phyloP scores from a whole-genome alignment of 1,284 basidiomycete genomes.

The Flammula alnicola region DNA sequence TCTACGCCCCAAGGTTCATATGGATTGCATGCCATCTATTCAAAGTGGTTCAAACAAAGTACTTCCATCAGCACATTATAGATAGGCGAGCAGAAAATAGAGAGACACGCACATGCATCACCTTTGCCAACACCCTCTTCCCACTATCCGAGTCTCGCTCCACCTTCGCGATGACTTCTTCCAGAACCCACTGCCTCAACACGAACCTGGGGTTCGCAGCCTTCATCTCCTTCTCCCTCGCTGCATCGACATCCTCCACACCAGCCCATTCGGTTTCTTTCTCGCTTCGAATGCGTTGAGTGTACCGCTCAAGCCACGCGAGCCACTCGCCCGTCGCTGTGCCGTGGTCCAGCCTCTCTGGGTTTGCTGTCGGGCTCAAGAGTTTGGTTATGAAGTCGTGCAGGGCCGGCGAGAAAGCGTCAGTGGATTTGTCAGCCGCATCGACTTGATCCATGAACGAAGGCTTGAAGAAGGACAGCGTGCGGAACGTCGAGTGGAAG shows the following conservation, averaged over 20 bases:
- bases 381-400: slow-evolving; percentile 54
- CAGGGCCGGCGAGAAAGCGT: slow-evolving; percentile 31
- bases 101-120: slow-evolving; percentile 60
- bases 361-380: slow-evolving; percentile 52
- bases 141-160: slow-evolving; percentile 66
- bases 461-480: slow-evolving; percentile 68
- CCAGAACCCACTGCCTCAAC: slow-evolving; percentile 90
- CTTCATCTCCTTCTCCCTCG: slow-evolving; percentile 50
- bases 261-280: slow-evolving; percentile 46
- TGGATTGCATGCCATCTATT: slow-evolving; percentile 80
- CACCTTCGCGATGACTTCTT: slow-evolving; percentile 81
- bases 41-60: not conserved
- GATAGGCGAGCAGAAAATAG: slow-evolving; percentile 15
- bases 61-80: not conserved
- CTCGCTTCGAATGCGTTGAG: slow-evolving; percentile 63
- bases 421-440: slow-evolving; percentile 20
- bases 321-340: slow-evolving; percentile 55
- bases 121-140: slow-evolving; percentile 69
- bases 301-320: slow-evolving; percentile 74
- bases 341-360: slow-evolving; percentile 45
- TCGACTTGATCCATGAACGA: slow-evolving; percentile 34
- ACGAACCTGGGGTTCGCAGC: slow-evolving; percentile 86
- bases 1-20: slow-evolving; percentile 84
- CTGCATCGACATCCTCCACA: slow-evolving; percentile 42
- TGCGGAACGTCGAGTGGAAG: slow-evolving; percentile 84